Percentiles rank a stretch among this genome's conserved stretches.
phyloP scores from a whole-genome alignment of 2,329 filamentous ascomycete species.

The Chaetomiaceae sp. region DNA sequence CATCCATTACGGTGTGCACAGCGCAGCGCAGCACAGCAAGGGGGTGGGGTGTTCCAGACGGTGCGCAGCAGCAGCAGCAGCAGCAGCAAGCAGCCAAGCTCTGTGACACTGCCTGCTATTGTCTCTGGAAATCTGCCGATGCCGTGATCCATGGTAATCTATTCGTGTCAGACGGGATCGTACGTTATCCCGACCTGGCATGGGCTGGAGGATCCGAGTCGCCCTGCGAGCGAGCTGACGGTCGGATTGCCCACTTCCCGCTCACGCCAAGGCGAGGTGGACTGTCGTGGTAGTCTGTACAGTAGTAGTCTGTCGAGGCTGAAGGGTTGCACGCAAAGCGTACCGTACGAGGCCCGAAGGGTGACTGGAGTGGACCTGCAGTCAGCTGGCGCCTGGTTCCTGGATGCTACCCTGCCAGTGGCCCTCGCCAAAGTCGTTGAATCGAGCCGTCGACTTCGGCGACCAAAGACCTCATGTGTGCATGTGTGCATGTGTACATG shows the following conservation, averaged over 20 bases:
- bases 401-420: constrained; percentile 1
- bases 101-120: no score
- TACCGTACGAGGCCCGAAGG: neutral
- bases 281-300: no score
- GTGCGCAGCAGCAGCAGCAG: no score
- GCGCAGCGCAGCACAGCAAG: no score
- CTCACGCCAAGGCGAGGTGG: no score
- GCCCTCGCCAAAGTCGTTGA: no score
- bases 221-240: neutral
- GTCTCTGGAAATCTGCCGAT: neutral
- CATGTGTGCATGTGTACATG: neutral
- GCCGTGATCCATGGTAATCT: neutral
- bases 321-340: neutral
- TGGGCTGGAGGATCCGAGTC: neutral
- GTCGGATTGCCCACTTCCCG: no score
- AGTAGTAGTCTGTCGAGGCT: neutral
- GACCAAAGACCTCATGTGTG: neutral
- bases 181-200: neutral
- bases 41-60: no score
- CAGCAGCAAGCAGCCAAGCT: no score
- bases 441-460: neutral
- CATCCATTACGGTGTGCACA: no score
- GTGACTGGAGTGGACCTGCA: neutral
- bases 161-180: neutral
- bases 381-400: neutral